Evolutionary conservation across 176 grass and related monocot genomes (phyloP).

Genomic region (Carex cristatella): DNA sequence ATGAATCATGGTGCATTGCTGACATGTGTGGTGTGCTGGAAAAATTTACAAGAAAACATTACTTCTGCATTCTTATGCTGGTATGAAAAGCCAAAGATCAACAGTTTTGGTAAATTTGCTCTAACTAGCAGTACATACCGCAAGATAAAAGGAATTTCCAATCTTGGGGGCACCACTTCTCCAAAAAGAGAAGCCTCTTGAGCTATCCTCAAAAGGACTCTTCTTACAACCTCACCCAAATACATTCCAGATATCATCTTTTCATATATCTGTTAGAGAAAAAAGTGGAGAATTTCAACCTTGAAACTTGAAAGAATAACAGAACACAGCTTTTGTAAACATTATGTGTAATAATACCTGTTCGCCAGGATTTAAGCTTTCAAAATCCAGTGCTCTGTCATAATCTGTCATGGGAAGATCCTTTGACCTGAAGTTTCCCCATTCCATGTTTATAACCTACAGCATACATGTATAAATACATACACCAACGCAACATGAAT

Average conservation of each 20-base stretch:
- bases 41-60: slow-evolving; percentile 17
- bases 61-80: neutral
- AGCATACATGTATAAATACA: slow-evolving; percentile 16
- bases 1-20: slow-evolving; percentile 85
- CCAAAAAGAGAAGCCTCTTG: slow-evolving; percentile 71
- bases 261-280: slow-evolving; percentile 66
- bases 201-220: slow-evolving; percentile 69
- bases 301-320: neutral
- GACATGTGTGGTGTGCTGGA: slow-evolving; percentile 89
- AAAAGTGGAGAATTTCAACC: neutral
- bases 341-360: slow-evolving; percentile 42
- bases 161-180: slow-evolving; percentile 61
- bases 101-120: neutral
- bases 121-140: slow-evolving; percentile 41
- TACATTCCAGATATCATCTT: slow-evolving; percentile 99
- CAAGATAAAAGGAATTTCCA: slow-evolving; percentile 56
- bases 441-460: slow-evolving; percentile 94
- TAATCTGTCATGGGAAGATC: slow-evolving; percentile 68
- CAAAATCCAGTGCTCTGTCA: slow-evolving; percentile 58
- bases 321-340: neutral
- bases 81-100: neutral
- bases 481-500: neutral
- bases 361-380: slow-evolving; percentile 81
- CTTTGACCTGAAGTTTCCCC: slow-evolving; percentile 79
- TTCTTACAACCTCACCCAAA: slow-evolving; percentile 85